Base-by-base conservation (phyloP, 2,329 filamentous ascomycete species). In the Fusarium sp. region DNA sequence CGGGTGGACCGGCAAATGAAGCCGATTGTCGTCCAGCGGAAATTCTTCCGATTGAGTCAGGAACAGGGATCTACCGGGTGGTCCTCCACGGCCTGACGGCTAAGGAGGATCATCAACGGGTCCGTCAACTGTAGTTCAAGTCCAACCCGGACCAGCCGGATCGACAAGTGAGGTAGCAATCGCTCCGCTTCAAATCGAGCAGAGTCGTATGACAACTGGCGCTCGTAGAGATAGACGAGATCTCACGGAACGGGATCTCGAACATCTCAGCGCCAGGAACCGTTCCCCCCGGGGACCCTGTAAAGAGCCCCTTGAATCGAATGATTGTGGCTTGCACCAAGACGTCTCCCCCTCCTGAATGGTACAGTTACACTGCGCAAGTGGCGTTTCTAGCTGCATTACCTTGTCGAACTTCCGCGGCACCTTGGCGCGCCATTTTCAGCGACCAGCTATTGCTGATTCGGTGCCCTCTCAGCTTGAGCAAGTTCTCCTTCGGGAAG, bases 251-350 rank as follows among this genome's bases (percentile, higher is more conserved):
- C 20, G 33, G 31, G 54, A 57, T 57, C 54, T 54, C 18, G 47
- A 54, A 20, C 47, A 27, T 54, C 47, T 54, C 47, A 54, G 27
- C 47, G 27, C 47, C 47, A 54, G 18, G 47, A 54, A 54, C 47
- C 27, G 7, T 54, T 4, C 27, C 7, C 47, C 47, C 7, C 13
- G 18, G 47, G 18, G 10, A 5, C 47, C 45, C 18, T 31, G 18
- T 5, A 54, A 9, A 31, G 47, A 31, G 27, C 47, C 47, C 47
- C 47, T 54, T 54, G 36, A 60, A 42, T 60, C 57, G 57, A 42
- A 42, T 36, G 36, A 60, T 60, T 31, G 57, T 60, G 57, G 57
- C 57, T 60, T 60, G 57, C 35, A 27, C 22, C 47, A 52, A 52
- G 25, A n/a, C 16, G 6, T 31, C 11, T 14, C 47, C 18, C 27